phyloP scores from a whole-genome alignment of 495 filamentous ascomycete genomes.

The Talaromyces wortmannii region DNA sequence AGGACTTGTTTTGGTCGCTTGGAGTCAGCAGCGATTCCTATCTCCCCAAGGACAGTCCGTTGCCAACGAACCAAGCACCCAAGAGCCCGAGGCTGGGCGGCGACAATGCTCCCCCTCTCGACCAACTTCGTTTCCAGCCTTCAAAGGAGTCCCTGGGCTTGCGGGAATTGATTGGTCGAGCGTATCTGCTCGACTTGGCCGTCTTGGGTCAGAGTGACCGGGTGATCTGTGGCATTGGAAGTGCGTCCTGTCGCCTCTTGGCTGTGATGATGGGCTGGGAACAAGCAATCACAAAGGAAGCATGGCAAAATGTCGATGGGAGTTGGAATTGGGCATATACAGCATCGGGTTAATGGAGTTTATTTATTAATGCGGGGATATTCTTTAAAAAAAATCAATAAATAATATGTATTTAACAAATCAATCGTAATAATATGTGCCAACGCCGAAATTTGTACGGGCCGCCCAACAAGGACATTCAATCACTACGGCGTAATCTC shows the following conservation, averaged over 20 bases:
- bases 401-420: background rate
- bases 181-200: slow-evolving; percentile 66
- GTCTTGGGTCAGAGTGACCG: slow-evolving; percentile 52
- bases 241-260: slow-evolving; percentile 58
- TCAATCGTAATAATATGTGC: background rate
- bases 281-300: slow-evolving; percentile 40
- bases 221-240: slow-evolving; percentile 61
- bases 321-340: slow-evolving; percentile 42
- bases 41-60: background rate
- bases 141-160: slow-evolving; percentile 48
- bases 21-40: slow-evolving; percentile 25
- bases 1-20: slow-evolving; percentile 60
- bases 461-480: background rate
- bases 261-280: slow-evolving; percentile 81
- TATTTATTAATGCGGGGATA: background rate
- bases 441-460: background rate
- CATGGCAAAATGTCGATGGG: slow-evolving; percentile 72
- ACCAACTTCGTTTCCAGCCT: slow-evolving; percentile 15
- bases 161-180: slow-evolving; percentile 57
- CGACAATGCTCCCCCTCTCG: background rate
- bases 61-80: slow-evolving; percentile 3
- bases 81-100: background rate
- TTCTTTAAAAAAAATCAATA: background rate
- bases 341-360: background rate
- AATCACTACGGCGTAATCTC: slow-evolving; percentile 59